Evolutionary conservation across 495 filamentous ascomycete species (phyloP).

Genomic region (Neurospora sp.): DNA sequence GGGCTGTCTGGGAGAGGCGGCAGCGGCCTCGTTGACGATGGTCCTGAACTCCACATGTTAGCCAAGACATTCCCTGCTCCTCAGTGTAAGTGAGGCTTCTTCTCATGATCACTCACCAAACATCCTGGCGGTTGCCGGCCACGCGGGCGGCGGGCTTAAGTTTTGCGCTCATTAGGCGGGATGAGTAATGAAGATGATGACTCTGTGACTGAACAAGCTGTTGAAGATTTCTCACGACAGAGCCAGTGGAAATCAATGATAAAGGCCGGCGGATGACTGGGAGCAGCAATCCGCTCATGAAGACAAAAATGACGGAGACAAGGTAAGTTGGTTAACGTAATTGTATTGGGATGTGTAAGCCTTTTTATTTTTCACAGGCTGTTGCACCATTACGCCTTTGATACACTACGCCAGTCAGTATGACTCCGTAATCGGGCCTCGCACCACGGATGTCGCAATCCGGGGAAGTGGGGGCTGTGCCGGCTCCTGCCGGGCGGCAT

Average conservation of each 20-base stretch:
- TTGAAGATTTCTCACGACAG: background rate
- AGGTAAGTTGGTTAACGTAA: background rate
- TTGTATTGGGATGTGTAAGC: background rate
- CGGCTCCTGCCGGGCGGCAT: background rate
- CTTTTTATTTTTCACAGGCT: background rate
- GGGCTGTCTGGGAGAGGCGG: slow-evolving; percentile 75
- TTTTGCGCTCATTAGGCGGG: slow-evolving; percentile 24
- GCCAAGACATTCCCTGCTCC: background rate
- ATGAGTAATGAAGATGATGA: slow-evolving; percentile 16
- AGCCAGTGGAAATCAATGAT: background rate
- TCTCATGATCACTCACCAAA: slow-evolving; percentile 53
- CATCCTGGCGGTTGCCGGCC: slow-evolving; percentile 76
- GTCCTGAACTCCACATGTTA: slow-evolving; percentile 44
- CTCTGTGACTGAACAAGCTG: background rate
- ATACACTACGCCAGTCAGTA: background rate
- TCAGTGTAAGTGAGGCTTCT: background rate
- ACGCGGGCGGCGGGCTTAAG: slow-evolving; percentile 68
- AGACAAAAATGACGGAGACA: background rate
- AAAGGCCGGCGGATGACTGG: background rate
- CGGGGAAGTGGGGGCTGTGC: background rate
- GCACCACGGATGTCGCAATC: background rate
- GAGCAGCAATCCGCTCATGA: background rate
- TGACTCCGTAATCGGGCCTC: background rate
- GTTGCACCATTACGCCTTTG: background rate
- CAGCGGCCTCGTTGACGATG: slow-evolving; percentile 86